A percentile compares a stretch with the other conserved stretches of the same genome.
Conservation (phyloP, 2,329 filamentous ascomycete species). For the Trichoderma koningiopsis region DNA sequence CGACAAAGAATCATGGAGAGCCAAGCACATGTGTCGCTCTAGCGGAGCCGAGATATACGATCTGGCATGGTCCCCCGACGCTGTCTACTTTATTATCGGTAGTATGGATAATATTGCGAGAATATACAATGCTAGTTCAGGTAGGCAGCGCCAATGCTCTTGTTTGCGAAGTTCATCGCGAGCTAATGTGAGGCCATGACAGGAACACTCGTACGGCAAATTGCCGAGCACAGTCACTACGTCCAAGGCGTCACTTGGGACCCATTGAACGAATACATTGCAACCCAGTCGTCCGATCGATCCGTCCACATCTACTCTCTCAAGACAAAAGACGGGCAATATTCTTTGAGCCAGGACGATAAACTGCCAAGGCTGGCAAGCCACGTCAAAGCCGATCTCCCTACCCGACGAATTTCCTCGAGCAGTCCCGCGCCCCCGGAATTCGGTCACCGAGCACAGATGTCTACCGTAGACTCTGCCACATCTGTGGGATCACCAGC, state of each 20-base stretch:
- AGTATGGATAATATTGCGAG: conserved; percentile 99
- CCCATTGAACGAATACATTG: conserved; percentile 95
- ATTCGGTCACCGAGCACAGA: conserved; percentile 66
- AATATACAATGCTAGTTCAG: conserved; percentile 93
- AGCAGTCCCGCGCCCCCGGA: conserved; percentile 91
- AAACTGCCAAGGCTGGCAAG: conserved; percentile 80
- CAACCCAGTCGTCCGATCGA: conserved; percentile 95
- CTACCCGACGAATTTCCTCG: conserved; percentile 83
- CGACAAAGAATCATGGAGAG: conserved; percentile 95
- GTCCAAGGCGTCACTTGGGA: conserved; percentile 99
- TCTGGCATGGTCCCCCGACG: conserved; percentile 97
- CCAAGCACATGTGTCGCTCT: conserved; percentile 97
- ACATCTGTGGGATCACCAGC: conserved; percentile 74
- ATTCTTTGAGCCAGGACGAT: conserved; percentile 69
- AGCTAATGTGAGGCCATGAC: conserved; percentile 19
- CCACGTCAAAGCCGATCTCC: conserved; percentile 82
- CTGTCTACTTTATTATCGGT: conserved; percentile 92
- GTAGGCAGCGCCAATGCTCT: conserved; percentile 51
- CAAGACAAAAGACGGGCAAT: conserved; percentile 94
- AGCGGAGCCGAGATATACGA: conserved; percentile 97
- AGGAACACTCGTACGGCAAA: conserved; percentile 77
- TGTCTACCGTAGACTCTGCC: conserved; percentile 56
- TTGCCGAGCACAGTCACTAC: conserved; percentile 96
- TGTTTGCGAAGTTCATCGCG: conserved; percentile 7
- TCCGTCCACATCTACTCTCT: conserved; percentile 97